Evolutionary conservation across 208 protist species (phyloP), one percentile per base, ranked within the genome.

Genomic region (Kentomonas sorsogonicus): DNA sequence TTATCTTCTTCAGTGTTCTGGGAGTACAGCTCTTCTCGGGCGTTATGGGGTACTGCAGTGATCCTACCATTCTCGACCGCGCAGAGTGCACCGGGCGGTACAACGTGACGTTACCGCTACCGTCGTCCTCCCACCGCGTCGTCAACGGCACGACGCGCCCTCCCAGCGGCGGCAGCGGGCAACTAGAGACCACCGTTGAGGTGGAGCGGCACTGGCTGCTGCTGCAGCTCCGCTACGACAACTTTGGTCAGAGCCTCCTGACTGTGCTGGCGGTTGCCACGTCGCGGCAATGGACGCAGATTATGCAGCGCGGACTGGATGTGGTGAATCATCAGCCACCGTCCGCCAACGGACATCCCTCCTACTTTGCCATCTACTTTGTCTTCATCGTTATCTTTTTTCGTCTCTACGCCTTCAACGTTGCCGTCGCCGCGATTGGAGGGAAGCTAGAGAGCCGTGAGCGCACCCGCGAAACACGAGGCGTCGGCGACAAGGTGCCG

Each of bases 1-100:
- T 77, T 65, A 38, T 72, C 29, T 45, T 71, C 6, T 83, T 86
- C 45, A 62, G 71, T 3, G 53, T 89, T 10, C 38, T 73, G 0
- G 82, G 70, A 0, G 58, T 85, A 55, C 66, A 76, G 36, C 70
- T 89, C 38, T 89, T 89, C 50, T 56, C 60, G 1, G 75, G 72
- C 3, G 64, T 52, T 1, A 40, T 89, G 6, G 23, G 73, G 46
- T 23, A 40, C n/a, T 89, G 82, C 66, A 70, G 6, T 33, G 82
- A 86, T 34, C 39, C 53, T 16, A 40, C 22, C 20, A 38, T 81
- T 0, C 52, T 10, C 6, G 1, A 10, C 1, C 9, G 27, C 26
- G 36, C 0, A 0, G 33, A 34, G 0, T 83, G 77, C 60, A 13
- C 18, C 23, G 75, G 73, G 0, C 20, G 25, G 10, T 79, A 34